phyloP scores from a whole-genome alignment of 345 rosid species.

The Syzygium oleosum region DNA sequence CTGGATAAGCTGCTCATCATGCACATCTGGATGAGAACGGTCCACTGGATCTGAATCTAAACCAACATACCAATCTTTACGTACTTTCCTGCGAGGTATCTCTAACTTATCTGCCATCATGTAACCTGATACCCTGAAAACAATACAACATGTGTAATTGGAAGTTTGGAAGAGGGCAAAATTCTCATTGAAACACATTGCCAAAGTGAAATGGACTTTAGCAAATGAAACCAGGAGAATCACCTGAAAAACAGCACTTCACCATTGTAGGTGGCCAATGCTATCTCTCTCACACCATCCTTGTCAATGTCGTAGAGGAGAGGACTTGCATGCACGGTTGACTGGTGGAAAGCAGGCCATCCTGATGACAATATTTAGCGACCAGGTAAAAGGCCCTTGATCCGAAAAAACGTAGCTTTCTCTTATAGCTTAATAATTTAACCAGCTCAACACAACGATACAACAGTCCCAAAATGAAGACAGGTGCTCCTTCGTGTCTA shows the following conservation, averaged over 20 bases:
- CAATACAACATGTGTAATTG: not conserved
- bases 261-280: constrained; percentile 93
- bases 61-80: constrained; percentile 88
- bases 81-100: constrained; percentile 85
- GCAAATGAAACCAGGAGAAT: not conserved
- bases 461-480: not conserved
- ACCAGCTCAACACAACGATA: not conserved
- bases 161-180: not conserved
- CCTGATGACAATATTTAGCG: constrained; percentile 32
- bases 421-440: not conserved
- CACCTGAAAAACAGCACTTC: constrained; percentile 95
- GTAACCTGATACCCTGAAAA: constrained; percentile 84
- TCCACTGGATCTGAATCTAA: constrained; percentile 85
- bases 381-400: not conserved
- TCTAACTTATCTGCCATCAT: constrained; percentile 89
- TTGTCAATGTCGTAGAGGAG: constrained; percentile 89
- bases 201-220: not conserved
- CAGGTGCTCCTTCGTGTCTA: not conserved
- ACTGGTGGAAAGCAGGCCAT: constrained; percentile 99
- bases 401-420: not conserved
- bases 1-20: constrained; percentile 51
- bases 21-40: constrained; percentile 91
- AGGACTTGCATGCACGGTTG: constrained; percentile 97
- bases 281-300: constrained; percentile 95
- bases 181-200: not conserved